Evolutionary conservation across 2,329 filamentous ascomycete genomes (phyloP), one percentile per base, ranked within the genome.

Genomic region (Penicillium palitans): DNA sequence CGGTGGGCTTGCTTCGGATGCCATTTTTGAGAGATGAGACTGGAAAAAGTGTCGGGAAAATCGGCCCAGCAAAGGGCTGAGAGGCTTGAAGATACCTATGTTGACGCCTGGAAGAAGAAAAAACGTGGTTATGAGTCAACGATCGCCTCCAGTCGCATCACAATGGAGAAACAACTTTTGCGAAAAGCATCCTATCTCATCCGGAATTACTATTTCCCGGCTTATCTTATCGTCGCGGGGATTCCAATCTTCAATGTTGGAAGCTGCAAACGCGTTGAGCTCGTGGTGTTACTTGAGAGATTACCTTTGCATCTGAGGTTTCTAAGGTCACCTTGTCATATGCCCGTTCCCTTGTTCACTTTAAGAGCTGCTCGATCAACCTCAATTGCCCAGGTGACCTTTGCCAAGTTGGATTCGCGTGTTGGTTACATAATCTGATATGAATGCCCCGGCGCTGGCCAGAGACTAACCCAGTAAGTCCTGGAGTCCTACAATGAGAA

Each of bases 41-140:
- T 27, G 57, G 58, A 13, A 54, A 31, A 33, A 45, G 50, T 25
- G 44, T 55, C n/a, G 64, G 52, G 17, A 62, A 25, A 52, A 40
- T 44, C 59, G 65, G 68, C 74, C 70, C 71, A 73, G 29, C 31
- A 47, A 59, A 46, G 69, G 72, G 65, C 64, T 55, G n/a, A 70
- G 24, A 19, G 60, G 60, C 31, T 63, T 71, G 31, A 61, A 44
- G 42, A 68, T 27, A 63, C 66, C 72, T 74, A 76, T 76, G 45
- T 64, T 76, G 68, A 54, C 58, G 52, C 33, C 27, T 46, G 40
- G 19, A 52, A 54, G 17, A 12, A 37, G 19, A 21, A 54, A 55
- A 54, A 37, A 40, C 48, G 25, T 41, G 29, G 47, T 58, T 29
- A 17, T 59, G 29, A 13, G n/a, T 52, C 31, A 55, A 47, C 57